Evolutionary conservation across 306 rosid species (phyloP), one percentile per base, ranked within the genome.

Genomic region (Rosa persica): DNA sequence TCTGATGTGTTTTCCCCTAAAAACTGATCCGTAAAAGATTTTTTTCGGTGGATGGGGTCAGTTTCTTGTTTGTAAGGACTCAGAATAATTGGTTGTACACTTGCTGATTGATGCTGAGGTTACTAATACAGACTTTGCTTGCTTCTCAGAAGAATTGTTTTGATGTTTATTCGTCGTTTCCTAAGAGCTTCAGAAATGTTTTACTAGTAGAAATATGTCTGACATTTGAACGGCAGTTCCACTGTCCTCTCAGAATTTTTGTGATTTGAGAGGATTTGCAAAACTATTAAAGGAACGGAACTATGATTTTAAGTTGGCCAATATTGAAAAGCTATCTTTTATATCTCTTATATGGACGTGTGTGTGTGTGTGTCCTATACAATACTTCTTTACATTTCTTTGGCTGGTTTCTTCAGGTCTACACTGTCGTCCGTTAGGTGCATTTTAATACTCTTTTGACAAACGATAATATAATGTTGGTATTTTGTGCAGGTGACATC

Each of bases 401-500:
- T 66, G 47, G 44, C 44, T 5, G 8, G 70, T 38, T 27, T 5
- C 42, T 16, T 42, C 44, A 44, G 47, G 27, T 43, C 46, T 5
- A 8, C 43, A 19, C 34, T 11, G 69, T 11, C 34, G 42, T 65
- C 44, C n/a, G 0, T 25, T 38, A 23, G 78, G 40, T 74, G 16
- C 10, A n/a, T 19, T 44, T 43, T 60, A 13, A 61, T 75, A 7
- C 86, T 87, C 20, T 10, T 44, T 27, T 61, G 19, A 43, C 16
- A 25, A 23, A 74, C 5, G 25, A 65, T 65, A 40, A 8, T 16
- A 11, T 43, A 80, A 85, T 36, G 16, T 70, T 78, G 58, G 27
- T 6, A 55, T 78, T 78, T 57, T 79, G n/a, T 80, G 62, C 83
- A 96, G 99, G 98, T 90, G 76, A 89, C 96, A 72, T 86, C 99